Evolutionary conservation across 805 yeast species (phyloP), one percentile per base, ranked within the genome.

Genomic region (Wickerhamomyces xylosicus): DNA sequence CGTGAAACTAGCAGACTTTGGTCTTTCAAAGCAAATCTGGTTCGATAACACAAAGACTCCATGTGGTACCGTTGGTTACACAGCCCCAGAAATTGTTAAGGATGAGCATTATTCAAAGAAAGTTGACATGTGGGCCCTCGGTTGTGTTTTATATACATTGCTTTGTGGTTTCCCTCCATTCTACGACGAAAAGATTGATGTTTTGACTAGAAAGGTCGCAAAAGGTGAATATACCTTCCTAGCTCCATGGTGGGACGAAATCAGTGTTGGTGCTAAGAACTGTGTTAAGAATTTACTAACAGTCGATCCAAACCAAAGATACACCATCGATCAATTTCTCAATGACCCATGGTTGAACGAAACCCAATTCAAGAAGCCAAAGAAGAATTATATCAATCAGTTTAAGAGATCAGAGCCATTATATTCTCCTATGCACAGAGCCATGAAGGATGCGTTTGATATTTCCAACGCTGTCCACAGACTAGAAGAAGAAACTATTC

Each of bases 211-310:
- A 39, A 84, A 83, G 55, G 85, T 82, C 25, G 66, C 82, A 11
- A 67, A 66, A 35, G 94, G 92, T 28, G 79, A 82, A 41, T 84
- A 71, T 57, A 72, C 74, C n/a, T 84, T 82, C 54, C 63, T 84
- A 38, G 63, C 72, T 42, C 95, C 95, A 2, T 84, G 95, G 95
- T 84, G 92, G 85, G 92, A 83, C 58, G 94, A 84, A 54, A 79
- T 84, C 28, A 69, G 80, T 37, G 59, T 56, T 31, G 85, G 77
- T 29, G 89, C 87, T 20, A 84, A 82, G 52, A 71, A 71, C 48
- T 69, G 84, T 49, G 84, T 84, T 13, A 59, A 71, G 4, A 76
- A 72, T 49, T 66, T 84, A 57, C 63, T 84, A 45, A 78, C 79
- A 20, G 81, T 80, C 14, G 77, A 84, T 54, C 89, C 92, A 1